Evolutionary conservation across 1,284 basidiomycete species (phyloP).

Genomic region (Schizopora paradoxa): DNA sequence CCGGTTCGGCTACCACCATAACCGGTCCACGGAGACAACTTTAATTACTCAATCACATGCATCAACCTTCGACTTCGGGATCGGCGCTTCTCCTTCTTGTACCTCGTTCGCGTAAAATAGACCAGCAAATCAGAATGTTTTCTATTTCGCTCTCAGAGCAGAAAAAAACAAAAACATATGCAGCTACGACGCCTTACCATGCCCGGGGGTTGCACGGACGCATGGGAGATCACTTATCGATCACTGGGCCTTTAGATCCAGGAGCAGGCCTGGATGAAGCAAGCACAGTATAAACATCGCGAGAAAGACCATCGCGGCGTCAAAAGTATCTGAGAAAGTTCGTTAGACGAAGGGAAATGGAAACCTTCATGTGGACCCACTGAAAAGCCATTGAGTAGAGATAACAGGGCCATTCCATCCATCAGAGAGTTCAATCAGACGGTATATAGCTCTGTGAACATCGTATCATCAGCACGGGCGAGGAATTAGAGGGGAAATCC

Average conservation of each 20-base stretch:
- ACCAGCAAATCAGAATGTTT: too few species aligned
- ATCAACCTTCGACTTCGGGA: too few species aligned
- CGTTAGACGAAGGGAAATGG: background rate
- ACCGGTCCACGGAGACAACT: too few species aligned
- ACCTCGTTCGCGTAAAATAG: too few species aligned
- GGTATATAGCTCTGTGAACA: slow-evolving; percentile 26
- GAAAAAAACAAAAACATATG: too few species aligned
- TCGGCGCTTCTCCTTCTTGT: too few species aligned
- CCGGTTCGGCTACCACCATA: too few species aligned
- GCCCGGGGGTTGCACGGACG: too few species aligned
- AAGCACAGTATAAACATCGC: background rate
- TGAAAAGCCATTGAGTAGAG: slow-evolving; percentile 27
- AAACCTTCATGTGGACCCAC: slow-evolving; percentile 1
- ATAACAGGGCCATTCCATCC: slow-evolving; percentile 30
- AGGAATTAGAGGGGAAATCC: background rate
- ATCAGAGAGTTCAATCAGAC: slow-evolving; percentile 29
- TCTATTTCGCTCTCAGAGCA: too few species aligned
- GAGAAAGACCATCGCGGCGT: background rate
- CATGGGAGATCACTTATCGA: too few species aligned
- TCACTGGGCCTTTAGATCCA: background rate
- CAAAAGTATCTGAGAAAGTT: background rate
- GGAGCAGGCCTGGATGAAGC: background rate
- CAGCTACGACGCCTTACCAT: too few species aligned
- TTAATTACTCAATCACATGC: too few species aligned
- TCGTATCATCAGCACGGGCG: background rate